A percentile compares a stretch with the other conserved stretches of the same genome.
Evolutionary conservation across 176 grass and related monocot genomes (phyloP).

Genomic region (Elymus sibiricus): DNA sequence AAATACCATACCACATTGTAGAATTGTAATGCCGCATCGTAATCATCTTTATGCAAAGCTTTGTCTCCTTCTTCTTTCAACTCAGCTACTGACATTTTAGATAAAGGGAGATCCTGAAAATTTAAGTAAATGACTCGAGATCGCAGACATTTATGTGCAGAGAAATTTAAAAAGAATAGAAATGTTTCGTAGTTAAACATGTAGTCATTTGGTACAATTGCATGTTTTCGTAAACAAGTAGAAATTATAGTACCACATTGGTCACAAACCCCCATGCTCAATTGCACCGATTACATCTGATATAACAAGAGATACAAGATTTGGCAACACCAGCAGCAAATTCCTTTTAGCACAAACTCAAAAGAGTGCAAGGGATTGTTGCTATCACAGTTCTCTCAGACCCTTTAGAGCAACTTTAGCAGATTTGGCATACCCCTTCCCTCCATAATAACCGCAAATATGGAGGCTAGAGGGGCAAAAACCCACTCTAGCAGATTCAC

Average conservation of each 20-base stretch:
- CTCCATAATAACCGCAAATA: too few relatives aligned
- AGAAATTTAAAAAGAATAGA: not conserved
- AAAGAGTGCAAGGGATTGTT: too few relatives aligned
- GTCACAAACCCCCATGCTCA: not conserved
- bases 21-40: not conserved
- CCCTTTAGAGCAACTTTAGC: too few relatives aligned
- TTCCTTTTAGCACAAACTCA: too few relatives aligned
- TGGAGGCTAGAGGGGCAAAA: too few relatives aligned
- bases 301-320: not conserved
- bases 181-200: not conserved
- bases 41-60: slow-evolving; percentile 1
- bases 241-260: not conserved
- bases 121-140: not conserved
- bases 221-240: not conserved
- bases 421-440: too few relatives aligned
- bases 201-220: not conserved
- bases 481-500: too few relatives aligned
- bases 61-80: not conserved
- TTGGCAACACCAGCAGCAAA: too few relatives aligned
- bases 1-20: not conserved
- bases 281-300: not conserved
- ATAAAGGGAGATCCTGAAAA: not conserved
- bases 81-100: not conserved
- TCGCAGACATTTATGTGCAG: not conserved
- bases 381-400: too few relatives aligned